These are phyloP conservation scores for Aureobasidium sp. DNA, from an alignment of 2,329 filamentous ascomycete species.

Conservation along the genomic window DNA sequence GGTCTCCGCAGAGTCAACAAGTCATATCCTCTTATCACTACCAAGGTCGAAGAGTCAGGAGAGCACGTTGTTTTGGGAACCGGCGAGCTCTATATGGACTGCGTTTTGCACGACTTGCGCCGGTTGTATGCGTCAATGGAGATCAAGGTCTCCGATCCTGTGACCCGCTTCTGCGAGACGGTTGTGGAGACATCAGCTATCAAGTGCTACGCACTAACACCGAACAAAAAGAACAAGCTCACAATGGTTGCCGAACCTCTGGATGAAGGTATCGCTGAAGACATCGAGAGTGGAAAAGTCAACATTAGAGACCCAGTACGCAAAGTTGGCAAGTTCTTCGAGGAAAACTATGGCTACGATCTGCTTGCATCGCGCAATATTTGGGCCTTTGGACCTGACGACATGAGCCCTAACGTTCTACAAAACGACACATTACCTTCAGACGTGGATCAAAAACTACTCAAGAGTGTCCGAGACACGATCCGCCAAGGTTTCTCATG, in stretches of 20 bases:
- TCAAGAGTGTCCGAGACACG: slow-evolving; percentile 80
- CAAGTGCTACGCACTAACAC: slow-evolving; percentile 96
- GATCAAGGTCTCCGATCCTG: slow-evolving; percentile 94
- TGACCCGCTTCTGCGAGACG: slow-evolving; percentile 98
- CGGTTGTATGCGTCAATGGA: slow-evolving; percentile 98
- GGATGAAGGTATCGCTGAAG: slow-evolving; percentile 79
- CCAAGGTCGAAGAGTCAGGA: slow-evolving; percentile 79
- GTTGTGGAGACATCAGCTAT: slow-evolving; percentile 80
- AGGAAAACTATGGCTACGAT: slow-evolving; percentile 98
- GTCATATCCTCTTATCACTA: slow-evolving; percentile 97
- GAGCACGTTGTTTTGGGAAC: slow-evolving; percentile 99
- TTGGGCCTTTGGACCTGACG: slow-evolving; percentile 98
- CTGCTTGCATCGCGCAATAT: slow-evolving; percentile 99
- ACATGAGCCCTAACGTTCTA: slow-evolving; percentile 87
- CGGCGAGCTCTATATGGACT: slow-evolving; percentile 98
- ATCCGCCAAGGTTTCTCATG: slow-evolving; percentile 99
- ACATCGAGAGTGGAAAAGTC: slow-evolving; percentile 90
- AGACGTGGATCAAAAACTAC: slow-evolving; percentile 86
- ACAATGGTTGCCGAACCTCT: slow-evolving; percentile 92
- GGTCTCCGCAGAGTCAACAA: slow-evolving; percentile 99
- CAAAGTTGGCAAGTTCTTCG: slow-evolving; percentile 88
- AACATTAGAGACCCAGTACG: slow-evolving; percentile 97
- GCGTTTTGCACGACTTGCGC: slow-evolving; percentile 99
- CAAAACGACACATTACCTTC: slow-evolving; percentile 99
- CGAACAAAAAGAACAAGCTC: slow-evolving; percentile 99